Evolutionary conservation across 345 rosid genomes (phyloP), one percentile per base, ranked within the genome.

Genomic region (Clarkia xantiana): DNA sequence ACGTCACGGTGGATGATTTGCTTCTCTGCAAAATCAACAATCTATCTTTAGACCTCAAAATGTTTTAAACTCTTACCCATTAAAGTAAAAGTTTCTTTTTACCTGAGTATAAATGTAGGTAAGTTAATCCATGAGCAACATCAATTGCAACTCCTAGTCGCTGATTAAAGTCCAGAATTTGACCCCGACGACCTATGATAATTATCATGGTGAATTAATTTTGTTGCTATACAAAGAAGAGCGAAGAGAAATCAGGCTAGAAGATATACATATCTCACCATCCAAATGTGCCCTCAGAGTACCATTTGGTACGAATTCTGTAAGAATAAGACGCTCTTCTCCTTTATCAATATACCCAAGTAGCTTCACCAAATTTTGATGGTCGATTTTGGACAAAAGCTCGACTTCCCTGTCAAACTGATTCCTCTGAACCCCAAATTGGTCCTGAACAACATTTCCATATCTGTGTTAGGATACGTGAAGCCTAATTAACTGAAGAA

Each of bases 221-320:
- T 29, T 20, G 25, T 11, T 3, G 17, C 18, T 8, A 39, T 11
- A 15, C 15, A 1, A 14, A 15, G 9, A 25, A 34, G 11, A 5
- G 13, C 10, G 14, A 14, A 15, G n/a, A 47, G 1, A 18, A 42
- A 29, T 13, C 36, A 14, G 57, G 20, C 48, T 25, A 19, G 53
- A 13, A 42, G 16, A 10, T 18, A 48, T 45, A 41, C 49, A 20
- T 45, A 45, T 41, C 82, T 75, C 69, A 91, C 98, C 94, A 75
- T 91, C 96, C 74, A 91, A 74, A 72, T 91, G 96, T 45, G 81
- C 98, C 64, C 98, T 75, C 41, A 91, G 93, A 56, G 96, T 86
- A 36, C 98, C 98, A 69, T 91, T 91, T 42, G 84, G 73, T 20
- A 91, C 84, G 58, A 64, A 91, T 68, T 91, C 98, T 6, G 96